These are phyloP conservation scores for Blastocystis sp. DNA, from an alignment of 352 stramenopile genomes.

Conservation along the genomic window DNA sequence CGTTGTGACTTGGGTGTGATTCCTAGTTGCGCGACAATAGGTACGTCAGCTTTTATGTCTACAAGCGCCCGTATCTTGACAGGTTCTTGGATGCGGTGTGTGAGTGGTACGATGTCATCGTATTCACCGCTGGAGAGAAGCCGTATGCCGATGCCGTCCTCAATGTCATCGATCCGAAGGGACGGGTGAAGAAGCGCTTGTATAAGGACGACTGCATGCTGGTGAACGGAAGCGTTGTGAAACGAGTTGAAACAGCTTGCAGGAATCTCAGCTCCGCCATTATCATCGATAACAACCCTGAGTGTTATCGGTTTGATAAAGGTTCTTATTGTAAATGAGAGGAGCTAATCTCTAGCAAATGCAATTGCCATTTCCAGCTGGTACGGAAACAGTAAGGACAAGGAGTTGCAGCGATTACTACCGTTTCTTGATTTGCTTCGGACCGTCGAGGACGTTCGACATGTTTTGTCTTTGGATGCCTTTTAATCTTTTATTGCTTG, in stretches of 20 bases:
- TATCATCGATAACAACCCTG: constrained; percentile 45
- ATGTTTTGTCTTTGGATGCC: background rate
- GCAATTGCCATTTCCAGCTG: constrained; percentile 37
- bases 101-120: constrained; percentile 22
- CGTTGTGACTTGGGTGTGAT: background rate
- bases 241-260: constrained; percentile 9
- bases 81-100: constrained; percentile 23
- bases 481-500: background rate
- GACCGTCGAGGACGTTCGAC: constrained; percentile 18
- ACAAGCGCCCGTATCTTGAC: constrained; percentile 41
- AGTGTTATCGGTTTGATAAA: constrained; percentile 30
- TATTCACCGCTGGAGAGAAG: constrained; percentile 47
- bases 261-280: background rate
- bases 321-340: background rate
- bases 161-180: constrained; percentile 41
- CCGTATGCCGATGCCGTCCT: constrained; percentile 43
- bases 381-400: constrained; percentile 45
- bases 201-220: constrained; percentile 30
- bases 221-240: constrained; percentile 5
- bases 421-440: constrained; percentile 45
- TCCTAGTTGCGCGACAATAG: constrained; percentile 33
- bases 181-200: background rate
- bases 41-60: constrained; percentile 51
- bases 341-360: background rate
- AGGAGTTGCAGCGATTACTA: constrained; percentile 27